phyloP scores from a whole-genome alignment of 2,329 filamentous ascomycete genomes.

The Fusarium veterinarium region DNA sequence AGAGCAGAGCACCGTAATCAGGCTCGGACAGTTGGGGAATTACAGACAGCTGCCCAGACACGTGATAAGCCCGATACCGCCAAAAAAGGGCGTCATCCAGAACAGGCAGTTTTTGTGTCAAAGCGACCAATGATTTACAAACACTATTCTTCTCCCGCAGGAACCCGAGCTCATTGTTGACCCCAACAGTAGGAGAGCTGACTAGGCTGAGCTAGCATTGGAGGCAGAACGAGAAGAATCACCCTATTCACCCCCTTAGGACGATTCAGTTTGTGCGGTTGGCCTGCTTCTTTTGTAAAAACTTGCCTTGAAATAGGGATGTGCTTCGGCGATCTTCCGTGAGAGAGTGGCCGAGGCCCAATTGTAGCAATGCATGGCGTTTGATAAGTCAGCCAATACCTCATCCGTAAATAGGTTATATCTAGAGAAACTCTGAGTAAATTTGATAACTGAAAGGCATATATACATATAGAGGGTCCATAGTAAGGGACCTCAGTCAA shows the following conservation, averaged over 20 bases:
- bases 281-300: constrained; percentile 28
- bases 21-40: constrained; percentile 28
- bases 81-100: constrained; percentile 38
- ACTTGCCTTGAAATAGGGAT: constrained; percentile 2
- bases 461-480: not conserved
- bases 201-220: constrained; percentile 11
- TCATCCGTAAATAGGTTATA: not conserved
- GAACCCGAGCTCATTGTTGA: constrained; percentile 38
- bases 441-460: not conserved
- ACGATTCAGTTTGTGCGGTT: constrained; percentile 7
- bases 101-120: constrained; percentile 39
- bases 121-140: constrained; percentile 32
- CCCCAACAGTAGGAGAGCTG: constrained; percentile 26
- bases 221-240: not conserved
- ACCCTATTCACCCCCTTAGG: constrained; percentile 1
- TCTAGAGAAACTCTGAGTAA: not conserved
- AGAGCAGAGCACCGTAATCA: constrained; percentile 11
- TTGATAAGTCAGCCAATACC: constrained; percentile 2
- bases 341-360: constrained; percentile 1
- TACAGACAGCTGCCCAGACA: constrained; percentile 30
- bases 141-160: constrained; percentile 35
- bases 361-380: constrained; percentile 1
- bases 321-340: constrained; percentile 31
- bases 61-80: constrained; percentile 44
- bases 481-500: not conserved